phyloP scores from a whole-genome alignment of 2,329 filamentous ascomycete genomes.

The Ophiostoma ips region DNA sequence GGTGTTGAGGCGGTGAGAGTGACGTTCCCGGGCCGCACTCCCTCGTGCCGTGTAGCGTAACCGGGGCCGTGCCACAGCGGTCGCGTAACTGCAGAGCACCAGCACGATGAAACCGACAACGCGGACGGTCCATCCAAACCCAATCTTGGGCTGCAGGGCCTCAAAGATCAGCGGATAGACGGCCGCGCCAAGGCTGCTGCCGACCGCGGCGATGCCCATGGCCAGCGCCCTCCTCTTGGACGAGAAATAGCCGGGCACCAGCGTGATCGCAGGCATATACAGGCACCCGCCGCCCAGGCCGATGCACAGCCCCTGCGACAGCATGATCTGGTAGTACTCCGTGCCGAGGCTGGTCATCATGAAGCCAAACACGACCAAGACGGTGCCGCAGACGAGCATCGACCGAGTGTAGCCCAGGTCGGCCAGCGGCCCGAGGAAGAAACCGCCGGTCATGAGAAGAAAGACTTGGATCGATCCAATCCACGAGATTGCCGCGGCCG shows the following conservation, averaged over 20 bases:
- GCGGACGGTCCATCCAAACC: neutral
- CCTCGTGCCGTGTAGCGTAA: neutral
- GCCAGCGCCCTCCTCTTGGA: constrained; percentile 44
- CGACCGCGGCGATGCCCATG: constrained; percentile 43
- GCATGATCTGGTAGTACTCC: constrained; percentile 33
- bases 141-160: neutral
- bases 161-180: constrained; percentile 9
- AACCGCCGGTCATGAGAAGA: constrained; percentile 26
- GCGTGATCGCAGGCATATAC: constrained; percentile 38
- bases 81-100: neutral
- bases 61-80: neutral
- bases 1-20: neutral
- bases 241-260: constrained; percentile 47
- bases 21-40: neutral
- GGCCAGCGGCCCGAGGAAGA: constrained; percentile 27
- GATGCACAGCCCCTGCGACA: constrained; percentile 41
- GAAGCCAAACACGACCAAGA: constrained; percentile 31
- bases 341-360: constrained; percentile 30
- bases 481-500: constrained; percentile 30
- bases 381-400: constrained; percentile 21
- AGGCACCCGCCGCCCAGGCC: constrained; percentile 41
- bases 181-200: constrained; percentile 42
- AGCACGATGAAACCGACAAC: neutral
- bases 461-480: constrained; percentile 34
- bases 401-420: constrained; percentile 28